These are phyloP conservation scores for Backusella tuberculispora DNA, from an alignment of 192 early-diverging fungal species.

Conservation along the genomic window DNA sequence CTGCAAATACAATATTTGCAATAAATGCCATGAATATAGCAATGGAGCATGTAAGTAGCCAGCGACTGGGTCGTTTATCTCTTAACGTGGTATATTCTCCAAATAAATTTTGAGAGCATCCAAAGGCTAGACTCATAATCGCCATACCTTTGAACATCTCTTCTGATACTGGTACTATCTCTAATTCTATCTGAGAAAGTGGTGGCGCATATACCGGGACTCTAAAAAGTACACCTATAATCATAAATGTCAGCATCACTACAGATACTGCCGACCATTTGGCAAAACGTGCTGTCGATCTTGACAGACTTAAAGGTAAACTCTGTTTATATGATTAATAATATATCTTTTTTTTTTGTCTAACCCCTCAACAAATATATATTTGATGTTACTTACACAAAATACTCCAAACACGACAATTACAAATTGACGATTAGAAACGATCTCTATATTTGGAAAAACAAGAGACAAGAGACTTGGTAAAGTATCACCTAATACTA, in stretches of 20 bases:
- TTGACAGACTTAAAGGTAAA: slow-evolving; percentile 63
- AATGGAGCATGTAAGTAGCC: slow-evolving; percentile 52
- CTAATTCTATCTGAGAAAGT: slow-evolving; percentile 8
- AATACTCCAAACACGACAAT: slow-evolving; percentile 38
- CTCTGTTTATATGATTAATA: slow-evolving; percentile 35
- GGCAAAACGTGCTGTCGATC: slow-evolving; percentile 61
- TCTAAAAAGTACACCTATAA: slow-evolving; percentile 57
- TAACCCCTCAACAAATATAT: background rate
- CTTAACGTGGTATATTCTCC: slow-evolving; percentile 52
- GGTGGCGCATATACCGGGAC: slow-evolving; percentile 52
- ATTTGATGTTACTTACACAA: slow-evolving; percentile 23
- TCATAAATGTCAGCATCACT: slow-evolving; percentile 61
- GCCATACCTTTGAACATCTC: slow-evolving; percentile 65
- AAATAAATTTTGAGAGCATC: slow-evolving; percentile 62
- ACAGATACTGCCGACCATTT: slow-evolving; percentile 60
- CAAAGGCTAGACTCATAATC: slow-evolving; percentile 69
- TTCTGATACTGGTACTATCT: slow-evolving; percentile 26
- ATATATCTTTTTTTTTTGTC: background rate
- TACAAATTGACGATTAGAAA: slow-evolving; percentile 34
- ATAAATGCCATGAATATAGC: slow-evolving; percentile 49
- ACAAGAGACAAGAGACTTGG: slow-evolving; percentile 41
- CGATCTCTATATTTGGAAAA: slow-evolving; percentile 31
- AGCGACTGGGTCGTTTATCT: slow-evolving; percentile 45
- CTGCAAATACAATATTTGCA: slow-evolving; percentile 61
- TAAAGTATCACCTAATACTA: slow-evolving; percentile 54